Evolutionary conservation across 768 basidiomycete genomes (phyloP).

Genomic region (Xerocomus spinulosus): DNA sequence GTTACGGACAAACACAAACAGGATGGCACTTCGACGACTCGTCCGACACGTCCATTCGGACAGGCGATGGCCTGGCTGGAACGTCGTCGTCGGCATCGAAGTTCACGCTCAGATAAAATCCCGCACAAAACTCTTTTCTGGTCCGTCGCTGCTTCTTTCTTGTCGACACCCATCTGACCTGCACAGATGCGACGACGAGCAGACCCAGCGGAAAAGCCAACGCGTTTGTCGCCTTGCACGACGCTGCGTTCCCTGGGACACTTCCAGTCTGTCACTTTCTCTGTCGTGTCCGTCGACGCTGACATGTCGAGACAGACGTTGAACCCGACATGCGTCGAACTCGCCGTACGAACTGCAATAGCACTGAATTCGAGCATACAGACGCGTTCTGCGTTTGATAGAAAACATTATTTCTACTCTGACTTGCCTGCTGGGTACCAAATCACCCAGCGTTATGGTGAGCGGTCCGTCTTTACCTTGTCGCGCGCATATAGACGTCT

Average conservation of each 20-base stretch:
- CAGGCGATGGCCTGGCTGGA: slow-evolving; percentile 78
- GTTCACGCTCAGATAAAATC: slow-evolving; percentile 94
- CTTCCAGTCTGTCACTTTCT: slow-evolving; percentile 60
- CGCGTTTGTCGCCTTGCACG: slow-evolving; percentile 67
- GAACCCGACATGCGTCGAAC: slow-evolving; percentile 67
- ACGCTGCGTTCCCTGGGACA: slow-evolving; percentile 91
- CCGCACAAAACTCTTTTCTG: slow-evolving; percentile 83
- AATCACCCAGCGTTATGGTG: slow-evolving; percentile 94
- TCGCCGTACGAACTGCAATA: slow-evolving; percentile 76
- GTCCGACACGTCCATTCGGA: slow-evolving; percentile 13
- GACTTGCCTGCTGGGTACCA: slow-evolving; percentile 95
- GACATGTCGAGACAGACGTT: slow-evolving; percentile 25
- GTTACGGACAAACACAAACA: too few relatives aligned
- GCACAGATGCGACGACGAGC: slow-evolving; percentile 38
- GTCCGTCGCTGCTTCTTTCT: slow-evolving; percentile 32
- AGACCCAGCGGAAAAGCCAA: slow-evolving; percentile 58
- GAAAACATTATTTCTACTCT: slow-evolving; percentile 98
- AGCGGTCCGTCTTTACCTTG: slow-evolving; percentile 6
- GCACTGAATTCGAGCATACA: slow-evolving; percentile 70
- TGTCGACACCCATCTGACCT: not conserved
- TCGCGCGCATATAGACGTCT: not conserved
- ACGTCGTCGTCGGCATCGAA: slow-evolving; percentile 89
- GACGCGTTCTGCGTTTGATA: slow-evolving; percentile 75
- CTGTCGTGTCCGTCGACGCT: not conserved
- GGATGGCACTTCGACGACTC: too few relatives aligned